A percentile compares a stretch with the other conserved stretches of the same genome.
Conservation (phyloP, 23 red algal species). For the Agarophyton chilense region DNA sequence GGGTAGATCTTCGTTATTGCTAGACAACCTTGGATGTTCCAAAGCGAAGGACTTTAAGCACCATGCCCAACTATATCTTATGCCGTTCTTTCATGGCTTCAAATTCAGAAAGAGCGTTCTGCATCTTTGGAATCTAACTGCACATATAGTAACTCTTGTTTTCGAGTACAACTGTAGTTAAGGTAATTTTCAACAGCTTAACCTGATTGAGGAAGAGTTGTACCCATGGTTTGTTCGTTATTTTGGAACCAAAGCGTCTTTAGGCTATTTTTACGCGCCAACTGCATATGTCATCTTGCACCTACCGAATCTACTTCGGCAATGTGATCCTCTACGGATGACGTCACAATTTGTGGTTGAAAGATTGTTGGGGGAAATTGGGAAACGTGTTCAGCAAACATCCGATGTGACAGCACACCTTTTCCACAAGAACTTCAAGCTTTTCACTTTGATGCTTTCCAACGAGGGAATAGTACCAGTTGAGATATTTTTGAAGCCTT, state of each 20-base stretch:
- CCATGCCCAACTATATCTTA: too few relatives aligned
- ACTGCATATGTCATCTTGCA: slow-evolving; percentile 1
- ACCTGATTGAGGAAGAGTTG: background rate
- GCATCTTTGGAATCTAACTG: background rate
- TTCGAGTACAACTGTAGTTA: background rate
- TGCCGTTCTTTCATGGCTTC: too few relatives aligned
- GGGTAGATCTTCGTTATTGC: too few relatives aligned
- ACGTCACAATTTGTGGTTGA: slow-evolving; percentile 18
- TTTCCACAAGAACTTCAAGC: slow-evolving; percentile 17
- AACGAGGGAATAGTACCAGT: background rate
- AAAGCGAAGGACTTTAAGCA: too few relatives aligned
- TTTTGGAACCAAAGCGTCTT: background rate
- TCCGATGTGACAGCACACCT: too few relatives aligned
- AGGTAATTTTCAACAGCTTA: background rate
- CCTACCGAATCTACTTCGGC: background rate
- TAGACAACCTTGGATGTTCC: too few relatives aligned
- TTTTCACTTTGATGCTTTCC: background rate
- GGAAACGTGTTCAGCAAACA: background rate
- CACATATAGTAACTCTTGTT: background rate
- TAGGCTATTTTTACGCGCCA: background rate
- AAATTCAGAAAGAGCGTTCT: too few relatives aligned
- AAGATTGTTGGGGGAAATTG: slow-evolving; percentile 7
- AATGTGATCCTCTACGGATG: background rate
- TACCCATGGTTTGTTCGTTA: background rate
- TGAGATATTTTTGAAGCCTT: background rate